Evolutionary conservation across 2,329 filamentous ascomycete genomes (phyloP), one percentile per base, ranked within the genome.

Genomic region (Penicillium sp.): DNA sequence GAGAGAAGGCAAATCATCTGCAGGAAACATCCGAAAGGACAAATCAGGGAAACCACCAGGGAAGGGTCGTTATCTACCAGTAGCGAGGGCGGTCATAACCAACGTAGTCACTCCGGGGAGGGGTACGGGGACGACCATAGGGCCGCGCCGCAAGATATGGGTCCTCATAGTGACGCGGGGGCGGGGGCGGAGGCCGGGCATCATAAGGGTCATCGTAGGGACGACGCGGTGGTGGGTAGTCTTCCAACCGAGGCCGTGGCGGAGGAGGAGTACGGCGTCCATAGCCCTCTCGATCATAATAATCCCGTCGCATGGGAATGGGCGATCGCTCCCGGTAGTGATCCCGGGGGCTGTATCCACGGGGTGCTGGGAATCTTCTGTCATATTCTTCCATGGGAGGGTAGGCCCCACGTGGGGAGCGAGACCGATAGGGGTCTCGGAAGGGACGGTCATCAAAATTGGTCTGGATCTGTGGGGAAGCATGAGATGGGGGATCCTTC

Each of bases 251-350:
- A 63, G 89, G 88, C 64, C 90, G 88, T 45, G 90, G 89, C 59
- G 91, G 91, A 55, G 90, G 89, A 59, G 91, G 91, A 55, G 90
- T 91, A 56, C 91, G 88, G 70, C 93, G 92, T 49, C 88, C 85
- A 67, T 90, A 87, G 65, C 82, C 81, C 71, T 89, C 87, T 62
- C 93, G 90, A 47, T 91, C 88, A 76, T 97, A 96, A 78, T 96
- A 96, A 59, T 93, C 90, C 65, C 91, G 88, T 58, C 89, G 83
- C 54, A 76, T 63, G 21, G 84, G 88, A 56, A 89, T 89, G 47
- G 84, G 82, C 70, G 91, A 93, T 68, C 93, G 88, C 71, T 96
- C 91, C 72, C 93, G 92, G 76, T 96, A 96, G 63, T 90, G 85
- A 64, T 90, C 87, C 63, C 89, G 88, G 61, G 92, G 93, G 75